Percentiles rank a stretch among this genome's conserved stretches.
Evolutionary conservation across 169 alveolate genomes (phyloP).

Genomic region (Eimeria brunetti): DNA sequence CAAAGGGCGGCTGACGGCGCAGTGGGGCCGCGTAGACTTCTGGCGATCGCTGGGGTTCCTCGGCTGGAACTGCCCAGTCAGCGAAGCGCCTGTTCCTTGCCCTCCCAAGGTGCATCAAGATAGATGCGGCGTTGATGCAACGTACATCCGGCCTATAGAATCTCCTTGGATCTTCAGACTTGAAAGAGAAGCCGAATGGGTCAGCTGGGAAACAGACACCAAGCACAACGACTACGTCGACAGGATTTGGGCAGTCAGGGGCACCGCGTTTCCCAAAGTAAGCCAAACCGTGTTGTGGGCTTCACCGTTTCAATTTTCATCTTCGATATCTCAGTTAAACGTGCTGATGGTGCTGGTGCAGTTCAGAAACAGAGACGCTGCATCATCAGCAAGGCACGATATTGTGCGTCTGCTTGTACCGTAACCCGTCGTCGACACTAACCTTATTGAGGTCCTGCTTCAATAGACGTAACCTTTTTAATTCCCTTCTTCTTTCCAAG

Average conservation of each 20-base stretch:
- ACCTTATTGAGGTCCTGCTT: not conserved
- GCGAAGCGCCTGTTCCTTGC: slow-evolving; percentile 26
- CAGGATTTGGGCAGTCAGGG: slow-evolving; percentile 47
- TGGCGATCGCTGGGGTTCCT: slow-evolving; percentile 15
- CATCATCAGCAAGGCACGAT: not conserved
- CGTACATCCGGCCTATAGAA: slow-evolving; percentile 40
- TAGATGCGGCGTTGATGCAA: slow-evolving; percentile 58
- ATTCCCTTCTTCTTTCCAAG: not conserved
- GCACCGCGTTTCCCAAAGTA: slow-evolving; percentile 57
- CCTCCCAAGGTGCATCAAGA: slow-evolving; percentile 49
- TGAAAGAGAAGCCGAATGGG: slow-evolving; percentile 40
- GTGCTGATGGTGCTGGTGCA: not conserved
- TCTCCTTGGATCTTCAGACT: slow-evolving; percentile 56
- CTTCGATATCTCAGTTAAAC: not conserved
- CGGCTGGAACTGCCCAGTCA: slow-evolving; percentile 45
- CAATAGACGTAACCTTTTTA: not conserved
- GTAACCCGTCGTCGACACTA: not conserved
- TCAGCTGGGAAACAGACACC: slow-evolving; percentile 26
- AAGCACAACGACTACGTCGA: slow-evolving; percentile 43
- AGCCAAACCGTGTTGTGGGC: not conserved
- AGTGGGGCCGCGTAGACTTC: slow-evolving; percentile 27
- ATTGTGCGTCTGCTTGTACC: not conserved
- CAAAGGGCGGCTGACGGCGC: slow-evolving; percentile 48
- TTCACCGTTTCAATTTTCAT: not conserved
- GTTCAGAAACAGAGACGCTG: not conserved